These are phyloP conservation scores for Boletus insuetus DNA, from an alignment of 768 basidiomycete genomes.

Conservation along the genomic window DNA sequence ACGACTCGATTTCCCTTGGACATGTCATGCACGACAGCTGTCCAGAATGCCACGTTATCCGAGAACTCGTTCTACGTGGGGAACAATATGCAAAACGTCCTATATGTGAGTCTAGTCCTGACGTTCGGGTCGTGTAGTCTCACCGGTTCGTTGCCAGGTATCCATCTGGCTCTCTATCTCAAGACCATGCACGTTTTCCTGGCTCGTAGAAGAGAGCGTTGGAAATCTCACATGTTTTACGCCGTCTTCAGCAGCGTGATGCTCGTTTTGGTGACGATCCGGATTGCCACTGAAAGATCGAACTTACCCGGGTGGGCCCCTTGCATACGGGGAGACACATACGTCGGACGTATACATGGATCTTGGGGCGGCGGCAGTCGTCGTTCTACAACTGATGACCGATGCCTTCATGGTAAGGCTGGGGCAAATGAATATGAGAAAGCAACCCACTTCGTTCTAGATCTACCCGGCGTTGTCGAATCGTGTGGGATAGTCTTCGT, in stretches of 20 bases:
- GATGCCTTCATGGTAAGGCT: conserved; percentile 25
- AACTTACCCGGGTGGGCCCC: conserved; percentile 33
- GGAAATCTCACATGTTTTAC: conserved; percentile 5
- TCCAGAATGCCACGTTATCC: background rate
- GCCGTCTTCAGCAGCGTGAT: conserved; percentile 14
- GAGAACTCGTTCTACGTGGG: background rate
- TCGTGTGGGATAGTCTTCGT: conserved; percentile 26
- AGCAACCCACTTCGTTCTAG: conserved; percentile 18
- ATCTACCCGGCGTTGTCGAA: conserved; percentile 36
- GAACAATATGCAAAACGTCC: background rate
- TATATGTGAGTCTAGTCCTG: background rate
- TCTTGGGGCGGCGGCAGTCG: conserved; percentile 21
- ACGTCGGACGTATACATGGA: conserved; percentile 18
- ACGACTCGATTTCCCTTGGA: background rate
- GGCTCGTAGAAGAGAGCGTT: background rate
- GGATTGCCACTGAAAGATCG: conserved; percentile 18
- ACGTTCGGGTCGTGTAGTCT: background rate
- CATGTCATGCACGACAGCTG: background rate
- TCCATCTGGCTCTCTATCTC: conserved; percentile 17
- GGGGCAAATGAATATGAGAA: too few relatives aligned
- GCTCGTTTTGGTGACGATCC: conserved; percentile 27
- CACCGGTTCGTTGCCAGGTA: conserved; percentile 3
- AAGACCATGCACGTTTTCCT: conserved; percentile 8
- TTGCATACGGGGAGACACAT: conserved; percentile 26
- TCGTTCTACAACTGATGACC: conserved; percentile 30